A percentile compares a stretch with the other conserved stretches of the same genome.
These are phyloP conservation scores for Fusarium cyanostomum DNA, from an alignment of 2,329 filamentous ascomycete species.

Conservation along the genomic window DNA sequence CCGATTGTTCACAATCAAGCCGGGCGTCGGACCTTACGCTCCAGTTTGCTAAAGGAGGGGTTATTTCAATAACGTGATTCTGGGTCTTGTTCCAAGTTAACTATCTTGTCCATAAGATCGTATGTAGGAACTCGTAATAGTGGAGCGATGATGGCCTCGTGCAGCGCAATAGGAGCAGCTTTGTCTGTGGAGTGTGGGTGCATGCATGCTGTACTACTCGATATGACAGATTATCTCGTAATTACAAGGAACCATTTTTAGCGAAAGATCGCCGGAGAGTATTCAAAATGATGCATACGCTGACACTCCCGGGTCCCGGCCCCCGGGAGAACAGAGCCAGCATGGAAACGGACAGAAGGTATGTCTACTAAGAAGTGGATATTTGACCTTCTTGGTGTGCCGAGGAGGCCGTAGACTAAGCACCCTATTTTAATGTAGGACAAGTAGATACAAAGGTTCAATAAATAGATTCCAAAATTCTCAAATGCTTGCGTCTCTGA, in stretches of 20 bases:
- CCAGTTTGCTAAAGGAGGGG: too few relatives aligned
- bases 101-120: neutral
- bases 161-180: neutral
- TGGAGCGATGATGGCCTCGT: neutral
- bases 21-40: neutral
- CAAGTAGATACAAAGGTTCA: too few relatives aligned
- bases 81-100: neutral
- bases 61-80: neutral
- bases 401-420: too few relatives aligned
- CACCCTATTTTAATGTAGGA: too few relatives aligned
- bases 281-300: neutral
- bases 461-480: too few relatives aligned
- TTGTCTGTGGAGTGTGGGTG: neutral
- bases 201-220: neutral
- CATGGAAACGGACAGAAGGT: too few relatives aligned
- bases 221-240: neutral
- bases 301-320: neutral
- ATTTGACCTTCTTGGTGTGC: too few relatives aligned
- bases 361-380: too few relatives aligned
- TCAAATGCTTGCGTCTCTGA: too few relatives aligned
- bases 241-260: neutral
- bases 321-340: too few relatives aligned
- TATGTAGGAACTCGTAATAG: neutral
- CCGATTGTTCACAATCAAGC: too few relatives aligned
- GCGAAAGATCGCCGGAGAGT: neutral